A percentile compares a stretch with the other conserved stretches of the same genome.
phyloP scores from a whole-genome alignment of 306 rosid species.

The Pyrus betulifolia region DNA sequence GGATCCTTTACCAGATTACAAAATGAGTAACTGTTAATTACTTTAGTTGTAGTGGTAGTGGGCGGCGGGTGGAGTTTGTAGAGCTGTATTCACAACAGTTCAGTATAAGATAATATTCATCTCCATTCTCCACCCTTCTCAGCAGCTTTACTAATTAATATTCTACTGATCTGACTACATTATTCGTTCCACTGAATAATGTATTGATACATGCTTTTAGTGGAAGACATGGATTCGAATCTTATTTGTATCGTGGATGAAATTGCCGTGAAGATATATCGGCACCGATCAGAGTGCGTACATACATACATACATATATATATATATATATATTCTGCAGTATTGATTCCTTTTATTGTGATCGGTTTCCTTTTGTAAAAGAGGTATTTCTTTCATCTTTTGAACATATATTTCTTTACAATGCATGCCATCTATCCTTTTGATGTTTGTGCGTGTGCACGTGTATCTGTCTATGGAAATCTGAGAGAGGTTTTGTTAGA shows the following conservation, averaged over 20 bases:
- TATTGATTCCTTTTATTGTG: conserved; percentile 43
- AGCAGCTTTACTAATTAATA: conserved; percentile 32
- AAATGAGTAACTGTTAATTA: background rate
- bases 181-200: background rate
- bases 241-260: background rate
- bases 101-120: background rate
- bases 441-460: background rate
- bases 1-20: background rate
- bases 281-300: conserved; percentile 2
- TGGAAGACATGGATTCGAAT: conserved; percentile 15
- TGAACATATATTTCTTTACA: conserved; percentile 14
- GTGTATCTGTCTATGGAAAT: background rate
- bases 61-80: background rate
- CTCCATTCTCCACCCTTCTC: conserved; percentile 7
- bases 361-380: conserved; percentile 46
- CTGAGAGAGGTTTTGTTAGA: background rate
- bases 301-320: background rate
- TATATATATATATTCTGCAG: conserved; percentile 15
- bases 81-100: background rate
- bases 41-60: background rate
- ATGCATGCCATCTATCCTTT: background rate
- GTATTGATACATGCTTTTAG: conserved; percentile 2
- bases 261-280: conserved; percentile 3
- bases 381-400: conserved; percentile 38
- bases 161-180: background rate